phyloP scores from a whole-genome alignment of 768 basidiomycete genomes.

The Mycena belliarum region DNA sequence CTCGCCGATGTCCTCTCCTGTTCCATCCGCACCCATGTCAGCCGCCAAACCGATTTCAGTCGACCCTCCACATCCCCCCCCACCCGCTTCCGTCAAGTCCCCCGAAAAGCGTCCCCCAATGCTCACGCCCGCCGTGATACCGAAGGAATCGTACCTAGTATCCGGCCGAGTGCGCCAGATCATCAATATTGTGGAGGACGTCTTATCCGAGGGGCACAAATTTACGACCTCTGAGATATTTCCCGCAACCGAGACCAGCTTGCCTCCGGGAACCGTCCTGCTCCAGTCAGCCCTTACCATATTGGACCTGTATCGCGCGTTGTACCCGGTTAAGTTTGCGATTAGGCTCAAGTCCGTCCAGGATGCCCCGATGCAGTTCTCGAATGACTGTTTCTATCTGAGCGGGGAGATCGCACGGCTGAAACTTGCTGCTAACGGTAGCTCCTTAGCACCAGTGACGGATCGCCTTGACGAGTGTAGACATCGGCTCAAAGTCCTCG shows the following conservation, averaged over 20 bases:
- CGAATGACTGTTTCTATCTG: conserved; percentile 81
- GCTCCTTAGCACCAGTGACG: conserved; percentile 30
- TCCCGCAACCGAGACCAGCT: conserved; percentile 31
- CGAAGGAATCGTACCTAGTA: conserved; percentile 62
- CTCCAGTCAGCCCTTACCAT: conserved; percentile 61
- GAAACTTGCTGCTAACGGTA: conserved; percentile 25
- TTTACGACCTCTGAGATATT: conserved; percentile 62
- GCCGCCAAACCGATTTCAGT: conserved; percentile 26
- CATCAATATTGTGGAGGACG: conserved; percentile 56
- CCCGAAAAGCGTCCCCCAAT: conserved; percentile 30
- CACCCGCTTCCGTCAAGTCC: conserved; percentile 21
- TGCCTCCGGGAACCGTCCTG: conserved; percentile 54
- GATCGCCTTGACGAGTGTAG: conserved; percentile 55
- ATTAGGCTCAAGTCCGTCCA: conserved; percentile 46
- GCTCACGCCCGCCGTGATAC: conserved; percentile 23
- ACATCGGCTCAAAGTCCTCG: conserved; percentile 51
- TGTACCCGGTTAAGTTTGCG: conserved; percentile 68
- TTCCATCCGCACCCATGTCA: conserved; percentile 1
- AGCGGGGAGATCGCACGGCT: conserved; percentile 51
- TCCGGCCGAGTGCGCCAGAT: conserved; percentile 58
- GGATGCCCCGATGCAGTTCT: conserved; percentile 67
- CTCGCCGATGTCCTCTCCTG: conserved; percentile 26
- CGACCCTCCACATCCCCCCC: conserved; percentile 23
- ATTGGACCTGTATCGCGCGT: conserved; percentile 77
- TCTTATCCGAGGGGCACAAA: conserved; percentile 66